A percentile compares a stretch with the other conserved stretches of the same genome.
These are phyloP conservation scores for Suhomyces terraborum DNA, from an alignment of 1,139 yeast genomes.

Conservation along the genomic window DNA sequence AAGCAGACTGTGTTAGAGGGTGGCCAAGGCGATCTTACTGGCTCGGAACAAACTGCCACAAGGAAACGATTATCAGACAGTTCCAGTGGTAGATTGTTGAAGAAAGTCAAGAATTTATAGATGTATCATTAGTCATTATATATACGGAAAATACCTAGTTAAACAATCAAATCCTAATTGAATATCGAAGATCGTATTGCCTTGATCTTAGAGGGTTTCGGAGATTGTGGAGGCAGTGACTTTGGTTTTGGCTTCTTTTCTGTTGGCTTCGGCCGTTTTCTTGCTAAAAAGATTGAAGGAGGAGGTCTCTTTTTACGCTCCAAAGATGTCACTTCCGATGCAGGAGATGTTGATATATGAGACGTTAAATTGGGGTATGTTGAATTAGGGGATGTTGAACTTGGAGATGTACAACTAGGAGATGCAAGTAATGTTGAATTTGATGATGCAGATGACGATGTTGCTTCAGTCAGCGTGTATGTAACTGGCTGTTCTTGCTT, in stretches of 20 bases:
- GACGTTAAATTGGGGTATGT: too few relatives aligned
- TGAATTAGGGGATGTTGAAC: too few relatives aligned
- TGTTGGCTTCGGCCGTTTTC: conserved; percentile 17
- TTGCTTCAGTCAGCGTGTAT: neutral
- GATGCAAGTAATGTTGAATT: too few relatives aligned
- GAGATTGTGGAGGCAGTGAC: conserved; percentile 10
- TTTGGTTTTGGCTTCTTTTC: conserved; percentile 10
- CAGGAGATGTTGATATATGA: too few relatives aligned
- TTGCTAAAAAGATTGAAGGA: conserved; percentile 29
- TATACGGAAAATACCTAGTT: too few relatives aligned
- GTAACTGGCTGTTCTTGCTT: neutral
- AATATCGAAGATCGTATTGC: conserved; percentile 37
- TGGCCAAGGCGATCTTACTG: conserved; percentile 23
- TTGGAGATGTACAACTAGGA: too few relatives aligned
- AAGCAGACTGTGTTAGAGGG: conserved; percentile 65
- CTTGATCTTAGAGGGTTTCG: conserved; percentile 19
- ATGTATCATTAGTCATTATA: conserved; percentile 8
- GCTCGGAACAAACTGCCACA: conserved; percentile 7
- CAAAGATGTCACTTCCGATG: neutral
- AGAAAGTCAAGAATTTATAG: conserved; percentile 17
- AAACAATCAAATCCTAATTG: conserved; percentile 22
- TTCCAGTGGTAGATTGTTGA: conserved; percentile 31
- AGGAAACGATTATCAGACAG: conserved; percentile 31
- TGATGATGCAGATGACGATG: neutral
- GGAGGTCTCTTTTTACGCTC: conserved; percentile 11